phyloP scores from a whole-genome alignment of 805 yeast genomes.

The Yamadazyma akitaensis region DNA sequence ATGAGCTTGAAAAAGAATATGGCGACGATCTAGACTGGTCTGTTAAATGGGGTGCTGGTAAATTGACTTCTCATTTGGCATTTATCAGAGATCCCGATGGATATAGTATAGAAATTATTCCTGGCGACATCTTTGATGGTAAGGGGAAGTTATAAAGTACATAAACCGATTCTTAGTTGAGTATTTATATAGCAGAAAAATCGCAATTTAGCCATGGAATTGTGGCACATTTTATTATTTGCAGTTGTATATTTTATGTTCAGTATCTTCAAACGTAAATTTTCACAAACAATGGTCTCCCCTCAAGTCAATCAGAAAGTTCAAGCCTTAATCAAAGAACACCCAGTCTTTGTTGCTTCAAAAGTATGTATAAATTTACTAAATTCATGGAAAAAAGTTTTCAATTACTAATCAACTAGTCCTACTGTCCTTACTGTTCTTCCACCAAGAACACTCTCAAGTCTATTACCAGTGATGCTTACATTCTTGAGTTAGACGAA shows the following conservation, averaged over 20 bases:
- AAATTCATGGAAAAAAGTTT: background rate
- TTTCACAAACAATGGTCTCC: conserved; percentile 45
- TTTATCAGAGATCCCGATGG: conserved; percentile 88
- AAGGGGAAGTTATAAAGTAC: conserved; percentile 3
- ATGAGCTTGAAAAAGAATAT: conserved; percentile 45
- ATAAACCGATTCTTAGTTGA: background rate
- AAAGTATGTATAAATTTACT: conserved; percentile 46
- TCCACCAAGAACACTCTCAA: conserved; percentile 43
- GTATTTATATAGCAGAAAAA: background rate
- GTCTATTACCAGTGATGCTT: conserved; percentile 45
- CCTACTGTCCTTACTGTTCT: conserved; percentile 44
- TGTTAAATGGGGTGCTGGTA: conserved; percentile 53
- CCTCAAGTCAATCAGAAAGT: conserved; percentile 56
- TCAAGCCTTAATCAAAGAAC: conserved; percentile 57
- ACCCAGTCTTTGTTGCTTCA: conserved; percentile 77
- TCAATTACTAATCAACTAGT: conserved; percentile 17
- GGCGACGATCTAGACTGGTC: conserved; percentile 51
- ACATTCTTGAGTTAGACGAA: conserved; percentile 51
- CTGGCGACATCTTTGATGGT: conserved; percentile 4
- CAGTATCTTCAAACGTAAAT: conserved; percentile 7
- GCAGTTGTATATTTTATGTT: conserved; percentile 8
- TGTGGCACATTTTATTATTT: no score
- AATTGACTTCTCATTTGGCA: conserved; percentile 54
- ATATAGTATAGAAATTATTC: conserved; percentile 68
- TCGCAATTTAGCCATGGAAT: no score